Base-by-base conservation (phyloP, 208 protist genomes). In the Naegleria lovaniensis region DNA sequence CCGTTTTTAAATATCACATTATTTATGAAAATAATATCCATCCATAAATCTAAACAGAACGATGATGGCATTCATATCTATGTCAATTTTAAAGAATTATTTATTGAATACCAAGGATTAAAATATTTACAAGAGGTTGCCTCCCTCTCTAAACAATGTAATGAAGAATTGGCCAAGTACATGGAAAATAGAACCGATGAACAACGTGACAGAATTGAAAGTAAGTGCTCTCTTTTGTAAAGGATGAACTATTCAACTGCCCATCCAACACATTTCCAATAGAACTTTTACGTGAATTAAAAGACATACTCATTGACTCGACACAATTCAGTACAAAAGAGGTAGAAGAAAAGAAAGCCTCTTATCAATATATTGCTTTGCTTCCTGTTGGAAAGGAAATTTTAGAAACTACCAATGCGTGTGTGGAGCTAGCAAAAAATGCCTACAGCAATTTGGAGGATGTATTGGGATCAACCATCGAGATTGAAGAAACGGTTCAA, bases 81-180 rank as follows among this genome's bases (percentile, higher is more conserved):
- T 48, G 83, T 85, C 38, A 85, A 48, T 48, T 85, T 85, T 48
- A 85, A 85, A 48, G 83, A 85, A 85, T 48, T 85, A 51, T 85
- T 85, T 85, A 85, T 85, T 48, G 83, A 85, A 85, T 85, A 38
- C 48, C 38, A 85, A 48, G 83, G 83, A 19, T 48, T 85, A 5
- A 85, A 85, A 85, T 9, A 48, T 48, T n/a, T 85, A 48, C 83
- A 85, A 39, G 36, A 85, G 16, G 41, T 85, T 43, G 11, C 33
- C 13, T 22, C 11, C 5, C 15, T 85, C 16, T 9, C 36, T 11
- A 40, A 85, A 43, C 7, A 48, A 19, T 48, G 83, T 48, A 48
- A 85, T 40, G 36, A 38, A 39, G n/a, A 85, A 29, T 33, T 85
- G 11, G 38, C 6, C 5, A 33, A 40, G 41, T 48, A 38, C 48